phyloP scores from a whole-genome alignment of 2,329 filamentous ascomycete species.

The Microdochium bolleyi region DNA sequence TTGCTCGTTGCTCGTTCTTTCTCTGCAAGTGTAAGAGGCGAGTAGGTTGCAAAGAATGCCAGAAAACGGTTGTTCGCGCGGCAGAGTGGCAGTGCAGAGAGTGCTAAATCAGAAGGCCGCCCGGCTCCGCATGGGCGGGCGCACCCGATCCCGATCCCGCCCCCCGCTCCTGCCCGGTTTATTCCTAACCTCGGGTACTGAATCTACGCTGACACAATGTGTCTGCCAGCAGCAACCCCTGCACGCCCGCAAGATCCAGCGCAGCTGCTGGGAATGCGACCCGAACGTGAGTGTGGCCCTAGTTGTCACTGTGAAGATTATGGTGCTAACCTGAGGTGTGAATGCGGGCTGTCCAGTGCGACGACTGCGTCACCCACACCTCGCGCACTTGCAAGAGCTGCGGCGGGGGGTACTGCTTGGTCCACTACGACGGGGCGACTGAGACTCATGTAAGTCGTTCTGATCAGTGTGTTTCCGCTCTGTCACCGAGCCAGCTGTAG shows the following conservation, averaged over 20 bases:
- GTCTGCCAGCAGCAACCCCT: slow-evolving; percentile 7
- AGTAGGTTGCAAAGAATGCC: background rate
- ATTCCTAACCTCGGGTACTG: background rate
- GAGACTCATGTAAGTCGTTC: slow-evolving; percentile 40
- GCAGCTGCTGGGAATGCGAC: slow-evolving; percentile 80
- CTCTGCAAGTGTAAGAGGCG: too few relatives aligned
- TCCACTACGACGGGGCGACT: slow-evolving; percentile 77
- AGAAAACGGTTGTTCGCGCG: too few relatives aligned
- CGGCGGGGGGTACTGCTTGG: slow-evolving; percentile 71
- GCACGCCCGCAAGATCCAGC: slow-evolving; percentile 49
- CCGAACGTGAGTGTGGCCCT: slow-evolving; percentile 51
- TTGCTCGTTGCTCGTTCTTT: background rate
- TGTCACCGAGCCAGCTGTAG: too few relatives aligned
- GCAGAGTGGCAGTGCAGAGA: background rate
- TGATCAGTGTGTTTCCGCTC: too few relatives aligned
- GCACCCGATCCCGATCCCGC: background rate
- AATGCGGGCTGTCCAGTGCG: slow-evolving; percentile 45
- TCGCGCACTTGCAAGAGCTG: slow-evolving; percentile 68
- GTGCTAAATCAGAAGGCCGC: background rate
- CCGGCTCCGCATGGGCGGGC: background rate
- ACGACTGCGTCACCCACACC: slow-evolving; percentile 62
- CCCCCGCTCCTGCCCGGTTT: background rate
- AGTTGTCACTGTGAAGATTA: background rate
- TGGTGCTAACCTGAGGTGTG: slow-evolving; percentile 1
- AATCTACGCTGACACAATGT: slow-evolving; percentile 1